Evolutionary conservation across 495 filamentous ascomycete species (phyloP).

Genomic region (Xylaria sp.): DNA sequence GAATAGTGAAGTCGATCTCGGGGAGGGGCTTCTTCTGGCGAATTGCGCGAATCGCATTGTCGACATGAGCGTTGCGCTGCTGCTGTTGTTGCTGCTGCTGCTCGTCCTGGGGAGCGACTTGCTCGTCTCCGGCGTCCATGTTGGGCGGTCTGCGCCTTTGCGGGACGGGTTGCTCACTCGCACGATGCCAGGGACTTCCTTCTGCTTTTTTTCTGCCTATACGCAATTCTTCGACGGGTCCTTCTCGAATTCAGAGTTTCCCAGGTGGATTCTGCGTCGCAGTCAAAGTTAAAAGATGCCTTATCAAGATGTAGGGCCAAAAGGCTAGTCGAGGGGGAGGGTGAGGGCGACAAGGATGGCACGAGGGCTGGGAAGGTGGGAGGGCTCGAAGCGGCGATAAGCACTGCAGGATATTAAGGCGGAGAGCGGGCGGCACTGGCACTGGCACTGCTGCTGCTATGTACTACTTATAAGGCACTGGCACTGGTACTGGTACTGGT

Average conservation of each 20-base stretch:
- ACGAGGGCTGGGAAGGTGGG: slow-evolving; percentile 18
- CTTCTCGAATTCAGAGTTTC: not conserved
- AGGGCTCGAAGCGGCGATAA: slow-evolving; percentile 27
- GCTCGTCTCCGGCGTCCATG: slow-evolving; percentile 51
- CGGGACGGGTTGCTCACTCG: slow-evolving; percentile 16
- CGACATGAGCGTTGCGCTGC: slow-evolving; percentile 57
- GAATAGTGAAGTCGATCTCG: slow-evolving; percentile 97
- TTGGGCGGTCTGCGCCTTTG: slow-evolving; percentile 38
- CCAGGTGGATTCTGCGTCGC: not conserved
- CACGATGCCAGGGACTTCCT: slow-evolving; percentile 14
- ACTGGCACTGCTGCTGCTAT: too few species aligned
- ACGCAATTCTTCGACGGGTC: not conserved
- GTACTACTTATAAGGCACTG: too few species aligned
- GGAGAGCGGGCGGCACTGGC: slow-evolving; percentile 2
- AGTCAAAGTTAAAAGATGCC: not conserved
- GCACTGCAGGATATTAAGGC: slow-evolving; percentile 12
- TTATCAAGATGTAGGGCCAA: not conserved
- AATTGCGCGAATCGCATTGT: slow-evolving; percentile 80
- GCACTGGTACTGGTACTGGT: not conserved
- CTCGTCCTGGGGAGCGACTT: slow-evolving; percentile 38
- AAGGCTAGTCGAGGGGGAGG: slow-evolving; percentile 1
- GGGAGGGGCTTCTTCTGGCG: slow-evolving; percentile 91
- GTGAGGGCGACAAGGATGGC: slow-evolving; percentile 22
- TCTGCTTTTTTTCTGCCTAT: too few species aligned
- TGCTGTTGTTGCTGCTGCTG: slow-evolving; percentile 45